A percentile compares a stretch with the other conserved stretches of the same genome.
These are phyloP conservation scores for Monilinia laxa DNA, from an alignment of 2,329 filamentous ascomycete species.

Conservation along the genomic window DNA sequence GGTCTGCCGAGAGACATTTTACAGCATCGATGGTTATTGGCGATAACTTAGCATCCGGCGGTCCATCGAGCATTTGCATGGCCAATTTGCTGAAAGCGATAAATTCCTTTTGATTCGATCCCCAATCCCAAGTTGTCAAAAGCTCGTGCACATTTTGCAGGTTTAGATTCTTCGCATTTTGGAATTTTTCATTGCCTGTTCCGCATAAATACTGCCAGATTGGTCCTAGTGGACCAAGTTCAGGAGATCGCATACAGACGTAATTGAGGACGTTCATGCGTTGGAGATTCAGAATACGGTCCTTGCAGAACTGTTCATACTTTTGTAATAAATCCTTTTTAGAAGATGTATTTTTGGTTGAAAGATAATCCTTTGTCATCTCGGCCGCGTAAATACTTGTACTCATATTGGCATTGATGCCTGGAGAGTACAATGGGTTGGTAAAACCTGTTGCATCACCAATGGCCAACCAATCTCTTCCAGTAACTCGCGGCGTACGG, in stretches of 20 bases:
- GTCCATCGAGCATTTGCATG: constrained; percentile 25
- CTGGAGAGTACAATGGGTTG: constrained; percentile 37
- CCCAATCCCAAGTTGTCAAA: constrained; percentile 32
- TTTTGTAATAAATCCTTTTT: constrained; percentile 11
- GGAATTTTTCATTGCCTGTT: constrained; percentile 27
- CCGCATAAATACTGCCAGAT: constrained; percentile 34
- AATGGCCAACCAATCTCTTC: constrained; percentile 36
- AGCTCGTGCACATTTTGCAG: constrained; percentile 24
- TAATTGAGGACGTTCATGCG: constrained; percentile 37
- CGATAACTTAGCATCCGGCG: constrained; percentile 6
- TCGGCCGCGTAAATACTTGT: constrained; percentile 26
- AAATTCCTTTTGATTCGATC: constrained; percentile 27
- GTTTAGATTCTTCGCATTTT: constrained; percentile 19
- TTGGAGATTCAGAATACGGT: constrained; percentile 29
- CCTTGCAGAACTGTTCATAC: constrained; percentile 31
- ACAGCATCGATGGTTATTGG: constrained; percentile 7
- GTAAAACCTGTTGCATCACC: constrained; percentile 39
- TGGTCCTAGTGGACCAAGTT: constrained; percentile 30
- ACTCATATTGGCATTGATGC: constrained; percentile 36
- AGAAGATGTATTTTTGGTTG: not conserved
- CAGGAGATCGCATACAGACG: constrained; percentile 31
- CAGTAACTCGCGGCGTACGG: constrained; percentile 33
- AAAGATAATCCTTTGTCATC: constrained; percentile 26
- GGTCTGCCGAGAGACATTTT: not conserved
- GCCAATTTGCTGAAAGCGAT: constrained; percentile 25